phyloP scores from a whole-genome alignment of 2,329 filamentous ascomycete genomes.

The Alternaria atra region DNA sequence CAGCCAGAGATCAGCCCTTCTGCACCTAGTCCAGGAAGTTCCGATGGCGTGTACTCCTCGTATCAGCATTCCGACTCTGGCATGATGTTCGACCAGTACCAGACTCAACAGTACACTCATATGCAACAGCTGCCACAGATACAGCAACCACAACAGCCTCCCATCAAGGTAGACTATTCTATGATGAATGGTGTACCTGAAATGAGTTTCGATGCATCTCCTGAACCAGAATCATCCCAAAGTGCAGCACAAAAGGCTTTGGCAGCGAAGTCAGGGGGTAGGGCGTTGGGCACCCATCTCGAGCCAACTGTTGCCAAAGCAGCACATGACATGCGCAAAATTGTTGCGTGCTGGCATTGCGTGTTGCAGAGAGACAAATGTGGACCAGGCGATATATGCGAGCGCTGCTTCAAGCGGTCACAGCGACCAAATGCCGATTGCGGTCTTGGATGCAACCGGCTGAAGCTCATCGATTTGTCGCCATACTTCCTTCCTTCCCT shows the following conservation, averaged over 20 bases:
- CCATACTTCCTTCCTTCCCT: conserved; percentile 56
- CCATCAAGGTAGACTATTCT: conserved; percentile 13
- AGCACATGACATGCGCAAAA: conserved; percentile 57
- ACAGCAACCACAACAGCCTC: conserved; percentile 10
- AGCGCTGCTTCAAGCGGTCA: conserved; percentile 52
- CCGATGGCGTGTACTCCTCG: conserved; percentile 39
- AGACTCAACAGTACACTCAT: conserved; percentile 19
- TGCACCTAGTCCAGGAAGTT: conserved; percentile 42
- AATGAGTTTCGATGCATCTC: conserved; percentile 33
- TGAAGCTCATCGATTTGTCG: conserved; percentile 57
- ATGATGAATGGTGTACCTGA: conserved; percentile 24
- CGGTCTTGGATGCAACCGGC: conserved; percentile 56
- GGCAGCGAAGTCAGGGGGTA: conserved; percentile 46
- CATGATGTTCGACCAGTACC: conserved; percentile 31
- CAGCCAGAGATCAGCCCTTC: conserved; percentile 39
- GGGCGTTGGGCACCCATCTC: conserved; percentile 51
- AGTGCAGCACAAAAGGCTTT: conserved; percentile 32
- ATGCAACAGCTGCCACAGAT: conserved; percentile 9
- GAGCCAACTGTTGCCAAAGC: conserved; percentile 50
- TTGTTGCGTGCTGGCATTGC: conserved; percentile 60
- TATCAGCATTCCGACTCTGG: conserved; percentile 38
- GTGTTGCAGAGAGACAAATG: conserved; percentile 59
- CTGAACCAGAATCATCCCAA: conserved; percentile 36
- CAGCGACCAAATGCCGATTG: conserved; percentile 51
- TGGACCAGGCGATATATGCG: conserved; percentile 50